Evolutionary conservation across 2,329 filamentous ascomycete genomes (phyloP).

Genomic region (Helicocarpus griseus): DNA sequence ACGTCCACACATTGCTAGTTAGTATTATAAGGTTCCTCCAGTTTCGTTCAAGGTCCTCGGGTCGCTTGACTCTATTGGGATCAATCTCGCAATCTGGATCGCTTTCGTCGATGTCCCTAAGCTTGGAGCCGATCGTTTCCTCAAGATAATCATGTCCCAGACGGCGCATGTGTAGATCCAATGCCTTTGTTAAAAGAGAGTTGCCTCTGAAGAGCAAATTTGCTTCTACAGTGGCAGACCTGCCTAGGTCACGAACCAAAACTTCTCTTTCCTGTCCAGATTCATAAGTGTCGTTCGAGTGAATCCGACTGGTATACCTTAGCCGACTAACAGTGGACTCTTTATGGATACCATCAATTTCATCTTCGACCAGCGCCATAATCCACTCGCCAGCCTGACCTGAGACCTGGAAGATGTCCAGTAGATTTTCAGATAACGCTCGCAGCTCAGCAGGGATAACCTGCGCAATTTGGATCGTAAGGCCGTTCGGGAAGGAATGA

Average conservation of each 20-base stretch:
- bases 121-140: constrained; percentile 73
- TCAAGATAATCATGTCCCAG: constrained; percentile 88
- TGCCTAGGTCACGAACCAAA: constrained; percentile 53
- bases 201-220: constrained; percentile 95
- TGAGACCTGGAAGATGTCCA: constrained; percentile 94
- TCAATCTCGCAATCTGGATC: constrained; percentile 95
- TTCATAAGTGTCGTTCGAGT: constrained; percentile 51
- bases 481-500: constrained; percentile 70
- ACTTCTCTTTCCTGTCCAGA: constrained; percentile 48
- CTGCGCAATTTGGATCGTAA: constrained; percentile 77
- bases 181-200: constrained; percentile 80
- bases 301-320: constrained; percentile 54
- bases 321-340: constrained; percentile 60
- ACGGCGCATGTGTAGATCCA: constrained; percentile 93
- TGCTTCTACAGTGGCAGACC: constrained; percentile 63
- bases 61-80: constrained; percentile 60
- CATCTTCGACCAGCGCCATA: constrained; percentile 85
- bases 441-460: constrained; percentile 68
- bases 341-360: constrained; percentile 86
- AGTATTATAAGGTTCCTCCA: constrained; percentile 68
- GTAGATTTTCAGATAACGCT: constrained; percentile 69
- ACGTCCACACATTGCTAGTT: constrained; percentile 77
- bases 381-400: constrained; percentile 80
- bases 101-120: constrained; percentile 79
- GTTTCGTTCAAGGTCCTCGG: constrained; percentile 69